Evolutionary conservation across 805 yeast species (phyloP), one percentile per base, ranked within the genome.

Genomic region (Yarrowia phangngaensis): DNA sequence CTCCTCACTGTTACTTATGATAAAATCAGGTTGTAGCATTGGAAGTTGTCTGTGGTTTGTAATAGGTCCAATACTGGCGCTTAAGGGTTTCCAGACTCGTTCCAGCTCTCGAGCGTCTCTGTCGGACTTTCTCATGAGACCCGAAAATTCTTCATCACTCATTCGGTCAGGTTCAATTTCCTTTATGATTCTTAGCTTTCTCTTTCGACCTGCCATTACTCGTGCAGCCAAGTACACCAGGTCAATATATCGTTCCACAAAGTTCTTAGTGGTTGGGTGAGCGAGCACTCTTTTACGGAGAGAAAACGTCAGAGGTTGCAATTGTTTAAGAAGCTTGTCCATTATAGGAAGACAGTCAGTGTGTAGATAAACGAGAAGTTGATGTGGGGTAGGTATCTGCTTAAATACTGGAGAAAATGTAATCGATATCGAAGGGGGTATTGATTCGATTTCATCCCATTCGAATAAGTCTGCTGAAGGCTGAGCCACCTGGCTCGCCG

Each of bases 301-400:
- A 2, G 57, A 30, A 24, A 54, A 58, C 6, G 54, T 23, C 15
- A 59, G 53, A 1, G 59, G 56, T 7, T 52, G 50, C 19, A 59
- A 52, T 8, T 50, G 22, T 2, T 27, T 28, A 7, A 58, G 41
- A 20, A 59, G 33, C 6, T 33, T 31, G 14, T 55, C 52, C n/a
- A 55, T 33, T 1, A 46, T 14, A 6, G 53, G 54, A 11, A 58
- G 30, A 9, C 55, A 55, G 16, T 63, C 58, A 41, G 54, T 55
- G 6, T 49, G 58, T 1, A 53, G 58, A 1, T 12, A 54, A 1
- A 17, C 14, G 5, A 53, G 51, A 4, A 52, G 45, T 3, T 55
- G 60, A 30, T 55, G 64, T 8, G 70, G 64, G 12, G 62, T 60
- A 5, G 66, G 65, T 20, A 51, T 41, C 4, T 17, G 17, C 11